Percentiles rank a stretch among this genome's conserved stretches.
These are phyloP conservation scores for Sporisorium iseilematis-ciliati DNA, from an alignment of 1,284 basidiomycete species.

Conservation along the genomic window DNA sequence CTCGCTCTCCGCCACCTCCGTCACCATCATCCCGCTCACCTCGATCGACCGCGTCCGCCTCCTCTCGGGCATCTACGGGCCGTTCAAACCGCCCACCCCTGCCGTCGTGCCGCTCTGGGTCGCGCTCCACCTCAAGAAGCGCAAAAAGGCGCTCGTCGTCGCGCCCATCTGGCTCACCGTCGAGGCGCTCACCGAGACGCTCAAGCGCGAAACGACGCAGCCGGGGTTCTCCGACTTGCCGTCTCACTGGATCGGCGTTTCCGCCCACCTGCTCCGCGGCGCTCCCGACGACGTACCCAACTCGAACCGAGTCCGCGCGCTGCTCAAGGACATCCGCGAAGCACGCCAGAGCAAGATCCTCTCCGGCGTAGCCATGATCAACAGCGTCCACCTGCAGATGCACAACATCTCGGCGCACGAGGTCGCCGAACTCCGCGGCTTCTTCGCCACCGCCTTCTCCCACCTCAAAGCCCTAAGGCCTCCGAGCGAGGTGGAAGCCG, in stretches of 20 bases:
- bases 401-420: conserved; percentile 67
- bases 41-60: conserved; percentile 65
- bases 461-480: conserved; percentile 51
- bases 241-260: conserved; percentile 67
- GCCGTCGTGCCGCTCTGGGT: conserved; percentile 92
- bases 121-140: conserved; percentile 89
- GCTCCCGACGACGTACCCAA: conserved; percentile 89
- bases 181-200: conserved; percentile 79
- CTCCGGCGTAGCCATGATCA: conserved; percentile 76
- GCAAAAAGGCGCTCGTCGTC: conserved; percentile 92
- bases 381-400: conserved; percentile 73
- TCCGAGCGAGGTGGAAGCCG: conserved; percentile 29
- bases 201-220: conserved; percentile 63
- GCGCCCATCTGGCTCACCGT: conserved; percentile 88
- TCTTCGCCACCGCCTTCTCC: conserved; percentile 61
- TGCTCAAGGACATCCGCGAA: conserved; percentile 94
- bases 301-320: conserved; percentile 82
- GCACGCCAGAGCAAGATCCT: conserved; percentile 92
- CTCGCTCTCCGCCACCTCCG: conserved; percentile 41
- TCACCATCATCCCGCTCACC: conserved; percentile 62
- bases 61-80: conserved; percentile 77
- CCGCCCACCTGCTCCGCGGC: conserved; percentile 18
- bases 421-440: conserved; percentile 63
- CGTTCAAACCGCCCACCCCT: conserved; percentile 86
- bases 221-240: conserved; percentile 68